Conservation (phyloP, 345 rosid genomes). For the Psidium friedrichsthalianum region DNA sequence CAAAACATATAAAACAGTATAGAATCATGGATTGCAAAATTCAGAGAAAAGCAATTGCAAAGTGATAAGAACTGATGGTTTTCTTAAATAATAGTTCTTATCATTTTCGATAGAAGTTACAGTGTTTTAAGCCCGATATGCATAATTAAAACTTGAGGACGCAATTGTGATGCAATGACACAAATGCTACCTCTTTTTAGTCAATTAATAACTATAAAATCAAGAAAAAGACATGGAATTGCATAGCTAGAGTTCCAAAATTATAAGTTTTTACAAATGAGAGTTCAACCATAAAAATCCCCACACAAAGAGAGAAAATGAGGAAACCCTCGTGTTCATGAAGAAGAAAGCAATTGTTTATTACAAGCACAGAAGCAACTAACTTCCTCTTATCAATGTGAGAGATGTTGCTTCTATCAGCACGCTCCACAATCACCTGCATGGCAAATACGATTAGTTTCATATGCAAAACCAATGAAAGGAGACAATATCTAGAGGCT, state of each 20-base stretch:
- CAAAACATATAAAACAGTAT: not conserved
- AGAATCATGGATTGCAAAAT: not conserved
- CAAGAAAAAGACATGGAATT: not conserved
- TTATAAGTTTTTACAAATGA: not conserved
- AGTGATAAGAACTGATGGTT: not conserved
- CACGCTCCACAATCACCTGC: constrained; percentile 92
- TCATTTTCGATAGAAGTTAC: not conserved
- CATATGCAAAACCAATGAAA: not conserved
- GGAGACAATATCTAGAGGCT: not conserved
- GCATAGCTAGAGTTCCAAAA: not conserved
- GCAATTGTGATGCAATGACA: not conserved
- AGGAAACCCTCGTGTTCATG: not conserved
- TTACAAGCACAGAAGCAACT: constrained; percentile 8
- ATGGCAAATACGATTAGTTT: not conserved
- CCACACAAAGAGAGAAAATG: not conserved
- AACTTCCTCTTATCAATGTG: constrained; percentile 95
- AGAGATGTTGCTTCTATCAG: constrained; percentile 81
- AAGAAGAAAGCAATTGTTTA: not conserved
- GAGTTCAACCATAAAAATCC: not conserved
- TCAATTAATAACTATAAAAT: not conserved
- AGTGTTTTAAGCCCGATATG: not conserved
- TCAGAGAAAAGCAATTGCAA: not conserved
- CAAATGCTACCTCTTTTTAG: not conserved
- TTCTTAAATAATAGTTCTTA: not conserved
- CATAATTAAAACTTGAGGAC: not conserved